Percentiles rank a stretch among this genome's conserved stretches.
Conservation (phyloP, 306 rosid species). For the Sphenostylis stenocarpa region DNA sequence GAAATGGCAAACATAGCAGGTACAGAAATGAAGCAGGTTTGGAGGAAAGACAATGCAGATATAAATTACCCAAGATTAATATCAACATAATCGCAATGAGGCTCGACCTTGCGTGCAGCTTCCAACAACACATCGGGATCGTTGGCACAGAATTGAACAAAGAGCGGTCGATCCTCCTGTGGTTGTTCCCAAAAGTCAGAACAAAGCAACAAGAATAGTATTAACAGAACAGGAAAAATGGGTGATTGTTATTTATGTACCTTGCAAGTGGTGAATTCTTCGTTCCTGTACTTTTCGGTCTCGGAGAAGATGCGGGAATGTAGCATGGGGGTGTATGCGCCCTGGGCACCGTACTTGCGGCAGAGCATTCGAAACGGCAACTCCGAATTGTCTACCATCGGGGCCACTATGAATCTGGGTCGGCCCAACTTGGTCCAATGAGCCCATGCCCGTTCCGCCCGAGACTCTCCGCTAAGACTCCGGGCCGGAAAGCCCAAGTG, state of each 20-base stretch:
- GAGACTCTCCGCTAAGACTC: conserved; percentile 52
- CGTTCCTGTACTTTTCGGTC: conserved; percentile 77
- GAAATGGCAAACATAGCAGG: background rate
- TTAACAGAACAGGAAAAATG: background rate
- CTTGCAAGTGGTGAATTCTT: conserved; percentile 89
- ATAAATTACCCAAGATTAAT: conserved; percentile 84
- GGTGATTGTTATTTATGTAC: background rate
- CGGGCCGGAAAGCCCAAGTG: conserved; percentile 34
- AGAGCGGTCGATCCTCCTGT: conserved; percentile 77
- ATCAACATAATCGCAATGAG: conserved; percentile 87
- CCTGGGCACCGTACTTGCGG: conserved; percentile 81
- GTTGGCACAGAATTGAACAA: conserved; percentile 96
- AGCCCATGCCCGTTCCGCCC: conserved; percentile 76
- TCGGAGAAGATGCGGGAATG: conserved; percentile 53
- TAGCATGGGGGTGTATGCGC: conserved; percentile 54
- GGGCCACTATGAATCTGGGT: conserved; percentile 86
- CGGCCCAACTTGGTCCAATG: conserved; percentile 83
- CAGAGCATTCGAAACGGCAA: conserved; percentile 89
- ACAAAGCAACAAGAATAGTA: background rate
- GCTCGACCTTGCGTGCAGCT: conserved; percentile 81
- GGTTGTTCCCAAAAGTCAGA: background rate
- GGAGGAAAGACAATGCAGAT: background rate
- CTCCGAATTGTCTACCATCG: conserved; percentile 98
- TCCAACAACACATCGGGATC: conserved; percentile 76
- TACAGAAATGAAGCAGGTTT: background rate